Conservation (phyloP, 257 asterid genomes). For the Orobanche coerulescens region DNA sequence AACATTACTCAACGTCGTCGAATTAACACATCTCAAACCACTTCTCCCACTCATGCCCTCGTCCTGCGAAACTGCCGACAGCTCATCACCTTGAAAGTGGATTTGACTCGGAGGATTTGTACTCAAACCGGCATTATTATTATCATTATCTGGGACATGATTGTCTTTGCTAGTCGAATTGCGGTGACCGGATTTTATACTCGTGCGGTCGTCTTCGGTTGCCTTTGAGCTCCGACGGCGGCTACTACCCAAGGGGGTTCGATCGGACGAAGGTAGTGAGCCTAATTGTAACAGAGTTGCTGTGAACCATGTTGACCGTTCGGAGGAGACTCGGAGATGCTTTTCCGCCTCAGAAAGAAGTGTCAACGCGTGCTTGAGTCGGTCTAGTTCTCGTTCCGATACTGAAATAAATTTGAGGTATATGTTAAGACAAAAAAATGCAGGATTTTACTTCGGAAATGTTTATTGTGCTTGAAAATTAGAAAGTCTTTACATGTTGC, state of each 20-base stretch:
- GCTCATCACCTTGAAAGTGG: conserved; percentile 24
- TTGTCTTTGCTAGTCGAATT: conserved; percentile 40
- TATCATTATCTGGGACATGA: conserved; percentile 18
- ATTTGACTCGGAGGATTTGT: conserved; percentile 26
- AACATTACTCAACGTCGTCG: conserved; percentile 50
- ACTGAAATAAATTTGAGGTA: conserved; percentile 37
- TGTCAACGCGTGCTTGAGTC: conserved; percentile 71
- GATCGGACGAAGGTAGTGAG: conserved; percentile 61
- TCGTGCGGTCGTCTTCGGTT: conserved; percentile 54
- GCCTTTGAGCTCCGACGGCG: conserved; percentile 69
- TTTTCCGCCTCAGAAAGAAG: conserved; percentile 94
- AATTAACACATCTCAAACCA: conserved; percentile 41
- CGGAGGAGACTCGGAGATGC: conserved; percentile 77
- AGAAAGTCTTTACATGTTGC: not conserved
- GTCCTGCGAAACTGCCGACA: conserved; percentile 22
- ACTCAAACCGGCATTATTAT: conserved; percentile 22
- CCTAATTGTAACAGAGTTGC: conserved; percentile 93
- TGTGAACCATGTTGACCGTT: conserved; percentile 96
- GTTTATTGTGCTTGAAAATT: not conserved
- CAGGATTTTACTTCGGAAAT: not conserved
- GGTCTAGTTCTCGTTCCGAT: conserved; percentile 67
- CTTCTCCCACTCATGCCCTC: conserved; percentile 29
- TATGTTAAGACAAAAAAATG: not conserved
- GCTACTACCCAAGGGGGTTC: conserved; percentile 69
- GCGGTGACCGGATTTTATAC: conserved; percentile 36